These are phyloP conservation scores for Tetratostichococcus sp. DNA, from an alignment of 139 green algal species.

Conservation along the genomic window DNA sequence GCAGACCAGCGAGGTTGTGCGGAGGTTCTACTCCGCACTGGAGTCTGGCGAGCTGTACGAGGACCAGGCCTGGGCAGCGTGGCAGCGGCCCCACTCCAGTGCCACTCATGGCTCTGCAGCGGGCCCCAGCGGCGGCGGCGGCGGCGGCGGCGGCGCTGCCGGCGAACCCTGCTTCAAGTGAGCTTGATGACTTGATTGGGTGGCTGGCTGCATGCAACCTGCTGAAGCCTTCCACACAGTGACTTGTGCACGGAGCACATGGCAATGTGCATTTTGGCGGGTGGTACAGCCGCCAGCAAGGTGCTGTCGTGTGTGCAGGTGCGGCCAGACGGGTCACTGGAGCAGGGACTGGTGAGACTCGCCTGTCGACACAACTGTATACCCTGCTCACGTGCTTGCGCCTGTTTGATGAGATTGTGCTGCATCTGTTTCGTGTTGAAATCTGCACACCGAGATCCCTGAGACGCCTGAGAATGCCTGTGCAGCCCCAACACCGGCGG, in stretches of 20 bases:
- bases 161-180: conserved; percentile 16
- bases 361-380: no score
- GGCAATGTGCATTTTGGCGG: no score
- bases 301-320: conserved; percentile 3
- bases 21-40: conserved; percentile 27
- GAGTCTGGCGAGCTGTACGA: conserved; percentile 22
- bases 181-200: background rate
- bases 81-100: conserved; percentile 1
- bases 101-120: background rate
- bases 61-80: conserved; percentile 22
- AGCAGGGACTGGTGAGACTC: background rate
- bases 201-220: no score
- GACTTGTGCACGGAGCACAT: no score
- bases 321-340: conserved; percentile 4
- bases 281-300: no score
- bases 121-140: background rate
- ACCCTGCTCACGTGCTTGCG: no score
- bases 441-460: no score
- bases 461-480: no score
- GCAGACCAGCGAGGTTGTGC: conserved; percentile 22
- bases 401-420: no score
- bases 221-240: no score
- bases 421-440: no score
- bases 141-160: background rate
- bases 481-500: conserved; percentile 1